Evolutionary conservation across 2,329 filamentous ascomycete species (phyloP), one percentile per base, ranked within the genome.

Genomic region (Fusarium chaquense): DNA sequence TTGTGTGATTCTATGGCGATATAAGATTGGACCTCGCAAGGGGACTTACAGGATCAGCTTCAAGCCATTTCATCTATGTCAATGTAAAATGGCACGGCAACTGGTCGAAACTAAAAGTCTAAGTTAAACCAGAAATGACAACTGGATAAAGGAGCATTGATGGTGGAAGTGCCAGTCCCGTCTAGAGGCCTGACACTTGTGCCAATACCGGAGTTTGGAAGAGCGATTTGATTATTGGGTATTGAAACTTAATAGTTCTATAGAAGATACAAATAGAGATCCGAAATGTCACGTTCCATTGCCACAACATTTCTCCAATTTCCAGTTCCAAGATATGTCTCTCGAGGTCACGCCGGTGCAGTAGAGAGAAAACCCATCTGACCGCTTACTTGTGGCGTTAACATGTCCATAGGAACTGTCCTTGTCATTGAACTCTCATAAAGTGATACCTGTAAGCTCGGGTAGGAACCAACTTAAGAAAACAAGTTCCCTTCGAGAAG

Each of bases 191-290:
- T 47, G 30, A 44, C 49, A 53, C 45, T 57, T 33, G 40, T 50
- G 50, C 41, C 26, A 36, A 47, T 10, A 46, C 32, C 24, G 49
- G 49, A 52, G 49, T 52, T 52, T 41, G 35, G 33, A 52, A 40
- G 33, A 52, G 49, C 49, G 49, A 40, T 52, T 41, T 52, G 35
- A 52, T 51, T 51, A 40, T 52, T 52, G 35, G 49, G 33, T 36
- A 52, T 41, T 41, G 38, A 52, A 46, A 40, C 49, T 40, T 52
- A 40, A 41, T 52, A 30, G 33, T 52, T 52, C 49, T 52, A 52
- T 52, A 46, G 44, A 46, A 16, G 12, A 13, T 46, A 33, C 20
- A 28, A 52, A 40, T 41, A 36, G 26, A 52, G n/a, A 33, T 26
- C 24, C 38, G 26, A 40, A 52, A 16, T 16, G 11, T 16, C 49